Base-by-base conservation (phyloP, 306 rosid species). In the Begonia masoniana region DNA sequence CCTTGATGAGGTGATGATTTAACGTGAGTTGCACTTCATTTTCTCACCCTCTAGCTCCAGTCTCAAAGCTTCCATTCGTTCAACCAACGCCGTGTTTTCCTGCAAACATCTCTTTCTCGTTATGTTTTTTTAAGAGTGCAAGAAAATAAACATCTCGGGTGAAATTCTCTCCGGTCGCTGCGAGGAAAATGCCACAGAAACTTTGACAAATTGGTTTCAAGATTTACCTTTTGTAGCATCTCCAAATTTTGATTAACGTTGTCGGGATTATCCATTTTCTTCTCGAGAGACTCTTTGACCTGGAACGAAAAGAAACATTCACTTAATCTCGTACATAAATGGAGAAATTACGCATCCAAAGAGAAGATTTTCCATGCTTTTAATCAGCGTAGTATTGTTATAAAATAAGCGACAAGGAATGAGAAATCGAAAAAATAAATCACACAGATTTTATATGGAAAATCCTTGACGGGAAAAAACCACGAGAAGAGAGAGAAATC, bases 181-280 rank as follows among this genome's bases (percentile, higher is more conserved):
- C 1, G 19, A 11, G 55, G 48, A n/a, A 48, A 21, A 42, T 56
- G 21, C 3, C 3, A 19, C 4, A 10, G 13, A 1, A 10, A 4
- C 15, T 11, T 10, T 11, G 5, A 12, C 13, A 56, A 39, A 19
- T 26, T 16, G 9, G 7, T 46, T 50, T 45, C 45, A 50, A 51
- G 35, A 55, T 26, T 50, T 64, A 89, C 97, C 92, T 76, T 79
- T 66, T 60, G 70, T 48, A 81, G 67, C 63, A 51, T 57, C 59
- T 61, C 75, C 55, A 81, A 52, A 55, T 73, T 85, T 66, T 59
- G 66, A 57, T 69, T 71, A 63, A 63, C 16, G 41, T 47, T 60
- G 72, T 76, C 70, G 70, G 68, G 78, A 72, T 62, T 54, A 15
- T 64, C 59, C 24, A 12, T 35, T 52, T 68, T 43, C 58, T 62